Conservation (phyloP, 192 early-diverging fungal species). For the Paraglomus brasilianum region DNA sequence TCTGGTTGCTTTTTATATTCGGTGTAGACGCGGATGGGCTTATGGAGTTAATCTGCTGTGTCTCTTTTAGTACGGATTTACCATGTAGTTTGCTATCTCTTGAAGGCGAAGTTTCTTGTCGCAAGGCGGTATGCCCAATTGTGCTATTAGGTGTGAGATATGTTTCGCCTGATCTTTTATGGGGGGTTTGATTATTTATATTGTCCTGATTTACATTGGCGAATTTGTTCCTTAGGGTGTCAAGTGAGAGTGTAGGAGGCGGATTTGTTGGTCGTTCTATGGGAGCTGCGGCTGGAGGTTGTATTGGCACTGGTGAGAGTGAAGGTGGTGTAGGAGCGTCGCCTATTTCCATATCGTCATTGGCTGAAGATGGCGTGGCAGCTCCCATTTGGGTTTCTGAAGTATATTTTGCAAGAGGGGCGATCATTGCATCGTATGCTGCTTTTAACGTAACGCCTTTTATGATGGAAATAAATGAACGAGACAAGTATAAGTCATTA, state of each 20-base stretch:
- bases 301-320: slow-evolving; percentile 28
- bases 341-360: slow-evolving; percentile 49
- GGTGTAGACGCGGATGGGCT: no score
- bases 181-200: no score
- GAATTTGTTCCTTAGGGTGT: background rate
- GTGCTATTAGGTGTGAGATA: no score
- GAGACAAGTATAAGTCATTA: slow-evolving; percentile 36
- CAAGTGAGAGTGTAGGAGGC: background rate
- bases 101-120: background rate
- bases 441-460: slow-evolving; percentile 36
- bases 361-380: slow-evolving; percentile 37
- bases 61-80: no score
- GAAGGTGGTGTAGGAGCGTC: slow-evolving; percentile 44
- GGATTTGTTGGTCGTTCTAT: background rate
- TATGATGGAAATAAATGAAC: slow-evolving; percentile 36
- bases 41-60: no score
- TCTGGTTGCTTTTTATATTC: background rate
- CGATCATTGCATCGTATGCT: slow-evolving; percentile 32
- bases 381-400: background rate
- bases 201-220: background rate
- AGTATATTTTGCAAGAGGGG: background rate
- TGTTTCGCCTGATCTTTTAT: no score
- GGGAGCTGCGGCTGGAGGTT: background rate
- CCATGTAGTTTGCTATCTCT: background rate
- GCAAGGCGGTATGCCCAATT: background rate